These are phyloP conservation scores for Monosporozyma aquatica DNA, from an alignment of 805 yeast species.

Conservation along the genomic window DNA sequence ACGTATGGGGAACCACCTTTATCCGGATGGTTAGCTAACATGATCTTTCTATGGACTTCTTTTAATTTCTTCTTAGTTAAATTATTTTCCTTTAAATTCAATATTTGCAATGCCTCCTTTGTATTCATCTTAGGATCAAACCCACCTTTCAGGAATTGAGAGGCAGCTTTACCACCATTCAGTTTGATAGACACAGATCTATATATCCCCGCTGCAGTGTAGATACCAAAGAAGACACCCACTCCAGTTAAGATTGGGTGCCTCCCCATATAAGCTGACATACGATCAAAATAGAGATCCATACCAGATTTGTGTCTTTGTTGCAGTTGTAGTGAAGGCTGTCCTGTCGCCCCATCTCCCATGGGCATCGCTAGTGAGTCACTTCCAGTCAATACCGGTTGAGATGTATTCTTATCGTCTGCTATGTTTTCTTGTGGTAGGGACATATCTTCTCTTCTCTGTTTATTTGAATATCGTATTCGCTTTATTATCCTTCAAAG, in stretches of 20 bases:
- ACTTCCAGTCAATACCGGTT: not conserved
- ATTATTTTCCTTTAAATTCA: conserved; percentile 40
- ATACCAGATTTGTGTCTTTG: conserved; percentile 21
- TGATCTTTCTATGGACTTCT: conserved; percentile 77
- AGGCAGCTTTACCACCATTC: conserved; percentile 48
- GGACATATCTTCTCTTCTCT: no score
- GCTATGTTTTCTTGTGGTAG: not conserved
- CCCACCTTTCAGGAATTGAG: conserved; percentile 37
- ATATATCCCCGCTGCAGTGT: conserved; percentile 57
- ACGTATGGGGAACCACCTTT: conserved; percentile 85
- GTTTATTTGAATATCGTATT: not conserved
- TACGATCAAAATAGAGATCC: conserved; percentile 60
- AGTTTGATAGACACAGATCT: conserved; percentile 33
- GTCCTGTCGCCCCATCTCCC: not conserved
- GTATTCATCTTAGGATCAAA: conserved; percentile 60
- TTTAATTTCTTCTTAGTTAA: conserved; percentile 69
- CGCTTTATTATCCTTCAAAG: no score
- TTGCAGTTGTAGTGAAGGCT: not conserved
- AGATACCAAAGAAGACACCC: conserved; percentile 58
- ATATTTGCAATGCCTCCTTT: conserved; percentile 56
- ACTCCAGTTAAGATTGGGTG: conserved; percentile 70
- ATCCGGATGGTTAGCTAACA: conserved; percentile 90
- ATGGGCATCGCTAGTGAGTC: not conserved
- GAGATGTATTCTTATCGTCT: no score
- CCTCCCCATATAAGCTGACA: conserved; percentile 50